Base-by-base conservation (phyloP, 164 flowering plant genomes). In the Stephania yunnanensis region DNA sequence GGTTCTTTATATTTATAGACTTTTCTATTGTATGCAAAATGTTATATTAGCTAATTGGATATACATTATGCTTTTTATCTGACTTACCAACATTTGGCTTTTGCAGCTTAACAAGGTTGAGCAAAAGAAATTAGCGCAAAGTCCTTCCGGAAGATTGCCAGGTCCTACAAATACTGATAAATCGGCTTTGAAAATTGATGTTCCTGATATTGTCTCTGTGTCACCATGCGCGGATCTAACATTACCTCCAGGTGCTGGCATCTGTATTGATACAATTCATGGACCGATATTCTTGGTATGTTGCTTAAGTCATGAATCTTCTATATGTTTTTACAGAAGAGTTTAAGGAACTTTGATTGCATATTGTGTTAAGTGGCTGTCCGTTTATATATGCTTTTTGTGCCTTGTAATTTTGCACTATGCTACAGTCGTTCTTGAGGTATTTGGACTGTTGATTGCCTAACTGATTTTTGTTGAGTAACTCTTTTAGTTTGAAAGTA, bases 141-240 rank as follows among this genome's bases (percentile, higher is more conserved):
- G 76, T 75, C 87, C 89, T 25, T 90, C 89, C 46, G 84, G 86
- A 53, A 87, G 80, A 77, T 44, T 85, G 45, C 78, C 74, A 70
- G 89, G 85, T 73, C 71, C 72, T 30, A 73, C 7, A 29, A 74
- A 72, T n/a, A 46, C 11, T 46, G 86, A 82, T 73, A 91, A 81
- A 80, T 72, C 83, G 72, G 76, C 83, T 25, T 70, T 90, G 52
- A 87, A 77, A 84, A 86, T 95, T 31, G 87, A 92, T 25, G 80
- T 95, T 79, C 82, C 66, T 7, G 74, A 72, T 53, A 36, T 72
- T 55, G 46, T 72, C 25, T 72, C 74, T 75, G 92, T 92, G 66
- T 87, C 98, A 73, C 87, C 97, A 68, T 93, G 95, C 85, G 88
- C 95, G 72, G 99, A 95, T 84, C 88, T 95, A 73, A 95, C 99